A percentile compares a stretch with the other conserved stretches of the same genome.
These are phyloP conservation scores for Ziziphus jujuba DNA, from an alignment of 306 rosid species.

Conservation along the genomic window DNA sequence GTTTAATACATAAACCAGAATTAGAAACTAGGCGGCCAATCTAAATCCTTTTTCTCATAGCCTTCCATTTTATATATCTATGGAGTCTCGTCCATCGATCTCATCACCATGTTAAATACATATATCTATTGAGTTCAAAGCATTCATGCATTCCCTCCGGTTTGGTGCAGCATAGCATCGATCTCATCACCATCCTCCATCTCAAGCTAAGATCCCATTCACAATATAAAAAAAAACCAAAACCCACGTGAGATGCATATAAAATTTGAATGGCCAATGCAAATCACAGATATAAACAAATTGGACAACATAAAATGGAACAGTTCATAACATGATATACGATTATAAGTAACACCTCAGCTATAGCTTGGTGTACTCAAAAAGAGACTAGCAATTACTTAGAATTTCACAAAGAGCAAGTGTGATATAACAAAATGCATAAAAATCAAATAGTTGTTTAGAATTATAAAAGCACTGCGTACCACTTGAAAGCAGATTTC, in stretches of 20 bases:
- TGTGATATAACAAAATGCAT: no score
- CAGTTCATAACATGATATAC: no score
- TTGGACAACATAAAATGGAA: no score
- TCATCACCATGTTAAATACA: no score
- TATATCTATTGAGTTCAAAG: no score
- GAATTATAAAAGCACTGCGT: no score
- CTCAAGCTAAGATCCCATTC: constrained; percentile 35
- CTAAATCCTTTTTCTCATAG: constrained; percentile 1
- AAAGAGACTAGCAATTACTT: no score
- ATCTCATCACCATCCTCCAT: constrained; percentile 57
- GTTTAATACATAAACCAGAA: background rate
- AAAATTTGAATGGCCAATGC: background rate
- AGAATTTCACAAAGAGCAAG: no score
- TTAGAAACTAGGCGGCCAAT: background rate
- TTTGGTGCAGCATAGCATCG: constrained; percentile 57
- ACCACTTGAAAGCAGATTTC: no score
- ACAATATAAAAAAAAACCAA: background rate
- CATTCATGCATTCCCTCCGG: constrained; percentile 36
- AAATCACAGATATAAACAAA: background rate
- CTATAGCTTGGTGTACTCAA: no score
- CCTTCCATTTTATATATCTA: background rate
- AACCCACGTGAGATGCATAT: background rate
- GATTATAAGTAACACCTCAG: no score
- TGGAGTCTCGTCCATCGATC: background rate
- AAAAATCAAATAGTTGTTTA: no score